Conservation (phyloP, 352 stramenopile species). For the Phytophthora sp. region DNA sequence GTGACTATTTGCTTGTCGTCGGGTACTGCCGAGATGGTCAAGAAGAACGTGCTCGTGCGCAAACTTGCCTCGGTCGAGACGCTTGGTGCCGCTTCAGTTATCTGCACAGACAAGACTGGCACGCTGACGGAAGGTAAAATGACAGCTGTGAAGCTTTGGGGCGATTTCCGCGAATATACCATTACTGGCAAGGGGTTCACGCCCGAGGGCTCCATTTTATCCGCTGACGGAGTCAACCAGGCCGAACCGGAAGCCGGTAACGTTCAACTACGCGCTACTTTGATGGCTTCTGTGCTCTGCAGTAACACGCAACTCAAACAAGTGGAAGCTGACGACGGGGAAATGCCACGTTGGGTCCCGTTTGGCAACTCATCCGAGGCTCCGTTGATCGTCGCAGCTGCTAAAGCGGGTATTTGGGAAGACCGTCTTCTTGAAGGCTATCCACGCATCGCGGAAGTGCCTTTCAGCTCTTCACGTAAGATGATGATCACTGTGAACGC, state of each 20-base stretch:
- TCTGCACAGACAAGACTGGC: conserved; percentile 95
- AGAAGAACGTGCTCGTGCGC: conserved; percentile 82
- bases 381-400: conserved; percentile 72
- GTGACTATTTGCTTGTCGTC: conserved; percentile 83
- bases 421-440: conserved; percentile 59
- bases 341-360: conserved; percentile 46
- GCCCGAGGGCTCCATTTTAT: conserved; percentile 58
- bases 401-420: conserved; percentile 71
- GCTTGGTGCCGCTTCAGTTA: conserved; percentile 92
- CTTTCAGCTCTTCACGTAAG: conserved; percentile 96
- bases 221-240: conserved; percentile 50
- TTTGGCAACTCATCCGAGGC: conserved; percentile 80
- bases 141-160: conserved; percentile 81
- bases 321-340: conserved; percentile 53
- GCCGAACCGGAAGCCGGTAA: conserved; percentile 45
- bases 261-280: conserved; percentile 59
- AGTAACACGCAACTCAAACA: conserved; percentile 80
- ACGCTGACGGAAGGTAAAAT: conserved; percentile 93
- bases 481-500: conserved; percentile 91
- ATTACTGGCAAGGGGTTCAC: conserved; percentile 75
- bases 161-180: conserved; percentile 68
- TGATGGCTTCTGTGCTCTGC: conserved; percentile 71
- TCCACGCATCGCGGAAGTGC: conserved; percentile 88
- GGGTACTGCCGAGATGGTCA: conserved; percentile 76
- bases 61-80: conserved; percentile 86